Evolutionary conservation across 2,329 filamentous ascomycete species (phyloP), one percentile per base, ranked within the genome.

Genomic region (Pseudomassariella vexata): DNA sequence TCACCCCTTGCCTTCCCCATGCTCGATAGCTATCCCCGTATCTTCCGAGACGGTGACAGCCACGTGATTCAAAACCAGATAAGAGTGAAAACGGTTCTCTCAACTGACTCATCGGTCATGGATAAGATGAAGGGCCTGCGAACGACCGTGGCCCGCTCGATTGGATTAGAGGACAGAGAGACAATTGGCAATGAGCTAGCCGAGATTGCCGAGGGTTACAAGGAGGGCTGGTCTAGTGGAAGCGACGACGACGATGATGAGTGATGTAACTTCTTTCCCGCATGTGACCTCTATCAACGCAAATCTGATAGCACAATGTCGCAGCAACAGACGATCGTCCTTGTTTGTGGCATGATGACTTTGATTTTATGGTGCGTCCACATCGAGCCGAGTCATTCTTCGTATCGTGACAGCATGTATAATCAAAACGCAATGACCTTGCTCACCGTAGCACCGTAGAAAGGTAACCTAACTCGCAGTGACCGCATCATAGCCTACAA

Each of bases 171-270:
- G 38, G 89, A 96, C 50, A 73, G 90, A 24, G 92, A 98, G 59
- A 68, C 69, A 3, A 66, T 96, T n/a, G 76, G 78, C 27, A 92
- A 94, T 50, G 79, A 83, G 9, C 66, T 98, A 23, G 79, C 83
- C 16, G 82, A 85, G 38, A 79, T 96, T 48, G 82, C 83, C 2
- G 89, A 95, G 50, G 85, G 85, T 38, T 96, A 95, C 55, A 79
- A 86, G 45, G 85, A 92, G 39, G 87, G 87, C 2, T 95, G 86
- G 85, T 79, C 78, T 9, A 87, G 82, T 48, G 86, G 79, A 16
- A 82, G 76, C 36, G 83, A 85, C 45, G 70, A 78, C 7, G 80
- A 76, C 14, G 79, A 86, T 36, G 81, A 86, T 30, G 66, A 73
- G n/a, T 9, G 8, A 23, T 23, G 21, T 23, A n/a, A n/a, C n/a